These are phyloP conservation scores for Endocalyx cinctus DNA, from an alignment of 2,329 filamentous ascomycete species.

Conservation along the genomic window DNA sequence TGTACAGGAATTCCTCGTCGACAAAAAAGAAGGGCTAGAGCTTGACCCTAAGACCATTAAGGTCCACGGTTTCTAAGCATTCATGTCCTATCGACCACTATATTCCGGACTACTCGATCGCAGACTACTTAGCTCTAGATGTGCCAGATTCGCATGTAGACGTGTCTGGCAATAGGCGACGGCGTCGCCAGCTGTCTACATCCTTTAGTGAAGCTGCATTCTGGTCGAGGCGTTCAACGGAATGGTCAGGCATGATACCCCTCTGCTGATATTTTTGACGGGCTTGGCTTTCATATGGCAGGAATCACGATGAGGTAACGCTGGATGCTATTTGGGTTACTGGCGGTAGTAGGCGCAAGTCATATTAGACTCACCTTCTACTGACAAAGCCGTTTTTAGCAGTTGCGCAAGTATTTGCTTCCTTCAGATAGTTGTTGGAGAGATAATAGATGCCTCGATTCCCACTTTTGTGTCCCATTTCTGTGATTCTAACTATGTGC, in stretches of 20 bases:
- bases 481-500: too few relatives aligned
- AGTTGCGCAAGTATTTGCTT: too few relatives aligned
- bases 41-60: constrained; percentile 97
- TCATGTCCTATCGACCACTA: constrained; percentile 26
- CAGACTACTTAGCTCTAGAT: constrained; percentile 16
- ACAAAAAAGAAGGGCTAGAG: constrained; percentile 92
- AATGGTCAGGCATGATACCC: constrained; percentile 31
- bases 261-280: constrained; percentile 15
- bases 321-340: too few relatives aligned
- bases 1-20: constrained; percentile 93
- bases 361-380: too few relatives aligned
- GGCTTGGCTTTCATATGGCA: constrained; percentile 15
- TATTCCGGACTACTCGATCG: constrained; percentile 17
- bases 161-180: constrained; percentile 9
- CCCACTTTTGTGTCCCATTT: too few relatives aligned
- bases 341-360: too few relatives aligned
- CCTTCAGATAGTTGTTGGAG: too few relatives aligned
- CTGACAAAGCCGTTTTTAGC: too few relatives aligned
- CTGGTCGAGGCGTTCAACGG: constrained; percentile 27
- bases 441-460: too few relatives aligned
- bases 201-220: constrained; percentile 19
- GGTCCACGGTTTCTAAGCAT: constrained; percentile 62
- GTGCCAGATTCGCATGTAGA: constrained; percentile 12
- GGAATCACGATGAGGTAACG: too few relatives aligned
- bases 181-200: constrained; percentile 19